A percentile compares a stretch with the other conserved stretches of the same genome.
phyloP scores from a whole-genome alignment of 164 flowering plant genomes.

The Taxillus chinensis region DNA sequence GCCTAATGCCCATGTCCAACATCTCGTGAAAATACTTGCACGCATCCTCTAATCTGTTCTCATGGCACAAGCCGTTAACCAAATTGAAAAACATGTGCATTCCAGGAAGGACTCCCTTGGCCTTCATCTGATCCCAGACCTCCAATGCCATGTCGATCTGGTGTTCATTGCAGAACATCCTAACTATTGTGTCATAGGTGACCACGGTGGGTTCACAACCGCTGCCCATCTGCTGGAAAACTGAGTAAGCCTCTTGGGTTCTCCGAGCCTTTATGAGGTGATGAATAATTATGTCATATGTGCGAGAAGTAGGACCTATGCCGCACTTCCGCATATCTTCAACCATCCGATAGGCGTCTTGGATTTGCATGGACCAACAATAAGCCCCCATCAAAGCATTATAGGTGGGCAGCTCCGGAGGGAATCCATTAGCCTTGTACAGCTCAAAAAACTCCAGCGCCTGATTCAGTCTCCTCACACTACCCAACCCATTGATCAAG shows the following conservation, averaged over 20 bases:
- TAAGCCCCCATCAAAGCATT: slow-evolving; percentile 76
- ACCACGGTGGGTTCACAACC: slow-evolving; percentile 46
- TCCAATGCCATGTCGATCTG: slow-evolving; percentile 46
- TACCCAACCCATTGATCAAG: slow-evolving; percentile 68
- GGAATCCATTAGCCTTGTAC: slow-evolving; percentile 41
- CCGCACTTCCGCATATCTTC: slow-evolving; percentile 61
- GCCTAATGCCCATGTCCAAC: slow-evolving; percentile 76
- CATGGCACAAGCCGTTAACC: slow-evolving; percentile 50
- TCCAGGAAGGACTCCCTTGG: slow-evolving; percentile 63
- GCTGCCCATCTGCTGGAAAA: slow-evolving; percentile 46
- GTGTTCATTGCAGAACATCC: slow-evolving; percentile 64
- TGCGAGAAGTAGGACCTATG: slow-evolving; percentile 64
- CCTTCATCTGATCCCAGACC: slow-evolving; percentile 70
- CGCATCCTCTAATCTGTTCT: slow-evolving; percentile 59
- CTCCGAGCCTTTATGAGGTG: slow-evolving; percentile 47
- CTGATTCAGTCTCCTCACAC: slow-evolving; percentile 45
- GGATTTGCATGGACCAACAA: slow-evolving; percentile 45
- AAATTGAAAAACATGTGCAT: slow-evolving; percentile 72
- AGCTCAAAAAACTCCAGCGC: slow-evolving; percentile 52
- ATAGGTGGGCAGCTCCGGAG: slow-evolving; percentile 58
- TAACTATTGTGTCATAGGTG: slow-evolving; percentile 56
- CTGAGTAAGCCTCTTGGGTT: slow-evolving; percentile 40
- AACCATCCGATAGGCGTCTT: slow-evolving; percentile 43
- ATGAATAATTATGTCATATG: slow-evolving; percentile 67
- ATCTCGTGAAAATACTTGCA: slow-evolving; percentile 65